Percentiles rank a stretch among this genome's conserved stretches.
phyloP scores from a whole-genome alignment of 176 grass and related monocot species.

The Oryza coarctata region DNA sequence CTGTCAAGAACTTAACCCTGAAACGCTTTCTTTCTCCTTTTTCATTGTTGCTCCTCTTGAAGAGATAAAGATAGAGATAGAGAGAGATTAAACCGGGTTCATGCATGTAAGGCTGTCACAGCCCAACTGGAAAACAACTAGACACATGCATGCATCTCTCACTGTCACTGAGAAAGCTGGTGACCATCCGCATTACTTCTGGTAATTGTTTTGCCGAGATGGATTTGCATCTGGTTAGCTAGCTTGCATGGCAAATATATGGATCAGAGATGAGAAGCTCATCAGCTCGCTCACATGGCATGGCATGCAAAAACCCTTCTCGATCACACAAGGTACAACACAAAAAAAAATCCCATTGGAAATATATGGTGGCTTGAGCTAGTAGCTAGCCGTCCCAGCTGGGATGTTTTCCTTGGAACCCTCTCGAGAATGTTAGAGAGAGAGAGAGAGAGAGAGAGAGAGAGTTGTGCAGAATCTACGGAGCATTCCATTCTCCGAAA shows the following conservation, averaged over 20 bases:
- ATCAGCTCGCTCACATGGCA: background rate
- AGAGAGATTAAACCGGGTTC: background rate
- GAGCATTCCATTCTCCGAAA: conserved; percentile 90
- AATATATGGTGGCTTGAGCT: conserved; percentile 52
- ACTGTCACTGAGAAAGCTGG: background rate
- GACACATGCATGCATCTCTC: background rate
- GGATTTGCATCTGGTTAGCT: background rate
- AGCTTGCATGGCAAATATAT: background rate
- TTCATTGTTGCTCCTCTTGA: background rate
- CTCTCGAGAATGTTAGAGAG: conserved; percentile 44
- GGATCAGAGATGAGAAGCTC: background rate
- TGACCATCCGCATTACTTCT: background rate
- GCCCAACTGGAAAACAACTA: background rate
- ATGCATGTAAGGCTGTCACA: background rate
- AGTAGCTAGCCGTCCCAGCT: conserved; percentile 14
- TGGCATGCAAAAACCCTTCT: background rate
- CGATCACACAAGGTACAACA: conserved; percentile 11
- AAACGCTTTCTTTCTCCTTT: background rate
- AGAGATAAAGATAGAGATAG: too few relatives aligned
- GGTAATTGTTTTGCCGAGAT: background rate
- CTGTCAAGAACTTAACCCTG: background rate
- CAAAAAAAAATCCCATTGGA: background rate
- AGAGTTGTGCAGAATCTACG: conserved; percentile 75
- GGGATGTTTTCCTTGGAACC: conserved; percentile 53
- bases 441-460: conserved; percentile 8